Base-by-base conservation (phyloP, 176 grass and related monocot species). In the Zizania latifolia region DNA sequence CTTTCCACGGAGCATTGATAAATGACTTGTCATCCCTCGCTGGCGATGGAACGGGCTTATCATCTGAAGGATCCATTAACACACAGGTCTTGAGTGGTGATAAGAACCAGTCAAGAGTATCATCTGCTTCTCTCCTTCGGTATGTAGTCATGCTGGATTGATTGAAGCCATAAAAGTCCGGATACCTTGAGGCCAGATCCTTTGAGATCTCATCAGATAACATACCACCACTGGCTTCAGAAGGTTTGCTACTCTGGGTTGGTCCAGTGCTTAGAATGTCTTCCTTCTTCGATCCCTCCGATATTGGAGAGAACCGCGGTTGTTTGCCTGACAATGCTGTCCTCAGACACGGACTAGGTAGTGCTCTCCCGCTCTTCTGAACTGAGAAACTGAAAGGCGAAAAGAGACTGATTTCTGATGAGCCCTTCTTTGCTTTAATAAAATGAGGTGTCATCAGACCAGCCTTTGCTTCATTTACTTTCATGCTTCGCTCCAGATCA, bases 31-130 rank as follows among this genome's bases (percentile, higher is more conserved):
- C 27, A 34, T 81, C 70, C 26, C 68, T 71, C 21, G 60, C 67
- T 38, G 50, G 65, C 16, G 76, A 73, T 67, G 59, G 82, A 68
- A 74, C 55, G 4, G 74, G 78, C 51, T 90, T 89, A 36, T 89
- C 76, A 70, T 88, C 79, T 54, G 90, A 79, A 8, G 69, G 85
- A 35, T 91, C 69, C 86, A 84, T 76, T 80, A 99, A 39, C 26
- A 88, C 89, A 70, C 84, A 90, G 16, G 91, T 94, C 75, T 92
- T 99, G 41, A 76, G 92, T 23, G 95, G 95, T 16, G 92, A 99
- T 58, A 99, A 68, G 63, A 86, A 99, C 95, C 95, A 99, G 21
- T 99, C 76, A 77, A 99, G 87, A 38, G 88, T 62, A 34, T 76
- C 92, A 74, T 87, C 66, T 8, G 74, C 51, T 70, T 79, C 79